Evolutionary conservation across 768 basidiomycete species (phyloP).

Genomic region (Vishniacozyma victoriae): DNA sequence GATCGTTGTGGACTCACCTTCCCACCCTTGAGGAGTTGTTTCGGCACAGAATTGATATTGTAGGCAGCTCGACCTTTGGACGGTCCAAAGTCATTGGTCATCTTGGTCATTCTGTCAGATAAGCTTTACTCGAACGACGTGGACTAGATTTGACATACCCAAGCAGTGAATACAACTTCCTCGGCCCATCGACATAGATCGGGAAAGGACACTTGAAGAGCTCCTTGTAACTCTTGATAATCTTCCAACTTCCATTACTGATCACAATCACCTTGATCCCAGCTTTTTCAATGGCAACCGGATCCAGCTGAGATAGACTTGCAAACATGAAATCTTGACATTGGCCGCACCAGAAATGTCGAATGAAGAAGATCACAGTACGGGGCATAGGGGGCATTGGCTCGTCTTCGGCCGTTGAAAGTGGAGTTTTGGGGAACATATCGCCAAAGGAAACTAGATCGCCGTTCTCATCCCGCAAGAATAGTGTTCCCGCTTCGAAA

Average conservation of each 20-base stretch:
- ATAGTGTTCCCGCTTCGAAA: constrained; percentile 42
- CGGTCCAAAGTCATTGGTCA: constrained; percentile 44
- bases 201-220: constrained; percentile 46
- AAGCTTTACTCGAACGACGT: neutral
- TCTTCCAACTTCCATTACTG: constrained; percentile 45
- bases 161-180: constrained; percentile 41
- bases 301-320: constrained; percentile 36
- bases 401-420: neutral
- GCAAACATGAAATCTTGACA: constrained; percentile 46
- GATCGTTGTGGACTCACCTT: constrained; percentile 19
- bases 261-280: constrained; percentile 42
- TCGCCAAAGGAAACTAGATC: constrained; percentile 31
- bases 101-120: constrained; percentile 36
- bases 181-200: constrained; percentile 44
- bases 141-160: constrained; percentile 19
- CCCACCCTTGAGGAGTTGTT: constrained; percentile 38
- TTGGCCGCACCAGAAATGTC: constrained; percentile 47
- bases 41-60: constrained; percentile 35
- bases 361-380: constrained; percentile 46
- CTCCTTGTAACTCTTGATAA: constrained; percentile 44
- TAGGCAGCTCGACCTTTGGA: constrained; percentile 42
- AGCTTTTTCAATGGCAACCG: constrained; percentile 28
- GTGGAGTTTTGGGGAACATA: constrained; percentile 19
- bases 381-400: constrained; percentile 8
- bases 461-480: constrained; percentile 37